Conservation (phyloP, 1,139 yeast genomes). For the Saccharomyces hybrid region DNA sequence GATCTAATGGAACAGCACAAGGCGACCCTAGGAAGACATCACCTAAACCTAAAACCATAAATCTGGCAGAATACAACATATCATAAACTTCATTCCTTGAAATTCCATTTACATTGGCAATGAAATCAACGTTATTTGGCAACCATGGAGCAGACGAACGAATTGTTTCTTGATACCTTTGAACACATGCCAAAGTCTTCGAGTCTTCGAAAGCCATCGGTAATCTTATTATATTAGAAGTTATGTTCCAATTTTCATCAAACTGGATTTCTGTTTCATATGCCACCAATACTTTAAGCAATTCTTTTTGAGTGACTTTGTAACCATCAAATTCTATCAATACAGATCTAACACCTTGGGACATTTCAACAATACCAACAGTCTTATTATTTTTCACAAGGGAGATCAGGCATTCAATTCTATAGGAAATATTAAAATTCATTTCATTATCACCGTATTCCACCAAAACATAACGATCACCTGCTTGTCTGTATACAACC, state of each 20-base stretch:
- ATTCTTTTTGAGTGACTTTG: conserved; percentile 49
- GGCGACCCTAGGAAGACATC: conserved; percentile 98
- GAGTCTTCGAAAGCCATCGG: conserved; percentile 97
- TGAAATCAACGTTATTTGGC: conserved; percentile 93
- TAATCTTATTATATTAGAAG: conserved; percentile 70
- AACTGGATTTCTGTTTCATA: conserved; percentile 69
- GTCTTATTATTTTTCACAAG: conserved; percentile 60
- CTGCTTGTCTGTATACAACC: conserved; percentile 90
- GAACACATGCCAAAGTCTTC: conserved; percentile 80
- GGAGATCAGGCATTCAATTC: conserved; percentile 76
- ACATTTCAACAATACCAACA: conserved; percentile 84
- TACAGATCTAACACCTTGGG: conserved; percentile 94
- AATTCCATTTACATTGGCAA: conserved; percentile 79
- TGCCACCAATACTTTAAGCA: conserved; percentile 58
- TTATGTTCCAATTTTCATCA: conserved; percentile 77
- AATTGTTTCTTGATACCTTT: conserved; percentile 87
- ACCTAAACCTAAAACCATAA: conserved; percentile 89
- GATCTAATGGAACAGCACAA: conserved; percentile 96
- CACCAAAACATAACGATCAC: conserved; percentile 84
- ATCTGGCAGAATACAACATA: conserved; percentile 81
- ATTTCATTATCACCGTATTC: conserved; percentile 87
- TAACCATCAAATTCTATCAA: conserved; percentile 70
- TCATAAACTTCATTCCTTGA: conserved; percentile 70
- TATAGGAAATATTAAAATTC: conserved; percentile 78
- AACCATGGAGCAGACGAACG: conserved; percentile 94